Conservation (phyloP, 75 land plant genomes). For the Sequoia sempervirens region DNA sequence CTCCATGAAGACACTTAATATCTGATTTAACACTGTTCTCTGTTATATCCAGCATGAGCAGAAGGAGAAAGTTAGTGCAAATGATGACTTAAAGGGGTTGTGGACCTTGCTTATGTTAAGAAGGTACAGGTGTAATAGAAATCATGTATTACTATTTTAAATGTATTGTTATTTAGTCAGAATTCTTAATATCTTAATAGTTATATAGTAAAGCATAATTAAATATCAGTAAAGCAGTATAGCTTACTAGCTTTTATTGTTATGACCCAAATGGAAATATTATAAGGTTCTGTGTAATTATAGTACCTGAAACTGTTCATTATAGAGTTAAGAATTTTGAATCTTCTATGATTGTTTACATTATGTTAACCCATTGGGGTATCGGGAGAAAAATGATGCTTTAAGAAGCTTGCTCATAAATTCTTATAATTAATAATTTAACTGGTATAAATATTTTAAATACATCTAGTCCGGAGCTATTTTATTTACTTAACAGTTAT, state of each 20-base stretch:
- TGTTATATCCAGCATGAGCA: slow-evolving; percentile 38
- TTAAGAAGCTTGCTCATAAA: no score
- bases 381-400: no score
- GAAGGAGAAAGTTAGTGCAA: slow-evolving; percentile 19
- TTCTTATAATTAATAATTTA: no score
- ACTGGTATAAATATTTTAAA: no score
- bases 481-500: no score
- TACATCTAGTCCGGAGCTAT: no score
- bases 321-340: neutral
- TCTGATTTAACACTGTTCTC: neutral
- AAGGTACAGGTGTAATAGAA: slow-evolving; percentile 39
- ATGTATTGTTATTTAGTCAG: no score
- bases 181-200: no score
- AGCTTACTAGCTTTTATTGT: no score
- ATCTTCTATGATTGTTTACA: neutral
- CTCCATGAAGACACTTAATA: neutral
- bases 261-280: neutral
- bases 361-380: neutral
- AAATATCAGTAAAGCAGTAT: no score
- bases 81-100: slow-evolving; percentile 33
- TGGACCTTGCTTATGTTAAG: slow-evolving; percentile 88
- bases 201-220: no score
- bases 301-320: neutral
- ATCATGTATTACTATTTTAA: neutral
- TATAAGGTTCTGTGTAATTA: neutral